A percentile compares a stretch with the other conserved stretches of the same genome.
Evolutionary conservation across 2,329 filamentous ascomycete genomes (phyloP).

Genomic region (Gliomastix tumulicola): DNA sequence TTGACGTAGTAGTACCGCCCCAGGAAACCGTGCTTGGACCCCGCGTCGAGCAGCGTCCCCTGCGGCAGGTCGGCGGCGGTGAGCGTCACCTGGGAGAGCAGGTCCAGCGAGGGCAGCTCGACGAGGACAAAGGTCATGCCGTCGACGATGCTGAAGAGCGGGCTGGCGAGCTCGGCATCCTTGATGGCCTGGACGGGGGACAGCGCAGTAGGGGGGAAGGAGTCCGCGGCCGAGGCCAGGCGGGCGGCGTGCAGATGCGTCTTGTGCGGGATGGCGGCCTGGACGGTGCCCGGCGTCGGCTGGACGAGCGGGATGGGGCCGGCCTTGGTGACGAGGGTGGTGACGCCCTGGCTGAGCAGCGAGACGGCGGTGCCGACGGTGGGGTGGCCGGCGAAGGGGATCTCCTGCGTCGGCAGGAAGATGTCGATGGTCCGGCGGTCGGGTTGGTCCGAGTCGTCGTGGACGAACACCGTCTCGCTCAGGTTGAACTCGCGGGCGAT

Average conservation of each 20-base stretch:
- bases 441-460: slow-evolving; percentile 29
- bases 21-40: slow-evolving; percentile 46
- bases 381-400: slow-evolving; percentile 58
- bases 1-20: slow-evolving; percentile 54
- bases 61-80: slow-evolving; percentile 22
- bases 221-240: slow-evolving; percentile 21
- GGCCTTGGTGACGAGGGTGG: slow-evolving; percentile 45
- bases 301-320: slow-evolving; percentile 43
- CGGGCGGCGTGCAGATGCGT: slow-evolving; percentile 50
- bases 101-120: slow-evolving; percentile 51
- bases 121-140: slow-evolving; percentile 70
- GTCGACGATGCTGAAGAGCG: slow-evolving; percentile 57
- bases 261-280: slow-evolving; percentile 60
- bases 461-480: slow-evolving; percentile 57
- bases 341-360: slow-evolving; percentile 29
- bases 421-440: slow-evolving; percentile 44
- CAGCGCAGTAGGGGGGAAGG: slow-evolving; percentile 15
- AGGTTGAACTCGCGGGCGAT: slow-evolving; percentile 59
- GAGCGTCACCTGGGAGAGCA: slow-evolving; percentile 36
- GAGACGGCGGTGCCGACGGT: slow-evolving; percentile 50
- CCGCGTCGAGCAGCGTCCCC: slow-evolving; percentile 37
- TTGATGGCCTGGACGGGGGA: slow-evolving; percentile 18
- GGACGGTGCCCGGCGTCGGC: slow-evolving; percentile 36
- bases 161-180: slow-evolving; percentile 30
- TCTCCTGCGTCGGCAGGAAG: slow-evolving; percentile 45